Conservation (phyloP, 2,329 filamentous ascomycete species). For the Sarocladium kiliense region DNA sequence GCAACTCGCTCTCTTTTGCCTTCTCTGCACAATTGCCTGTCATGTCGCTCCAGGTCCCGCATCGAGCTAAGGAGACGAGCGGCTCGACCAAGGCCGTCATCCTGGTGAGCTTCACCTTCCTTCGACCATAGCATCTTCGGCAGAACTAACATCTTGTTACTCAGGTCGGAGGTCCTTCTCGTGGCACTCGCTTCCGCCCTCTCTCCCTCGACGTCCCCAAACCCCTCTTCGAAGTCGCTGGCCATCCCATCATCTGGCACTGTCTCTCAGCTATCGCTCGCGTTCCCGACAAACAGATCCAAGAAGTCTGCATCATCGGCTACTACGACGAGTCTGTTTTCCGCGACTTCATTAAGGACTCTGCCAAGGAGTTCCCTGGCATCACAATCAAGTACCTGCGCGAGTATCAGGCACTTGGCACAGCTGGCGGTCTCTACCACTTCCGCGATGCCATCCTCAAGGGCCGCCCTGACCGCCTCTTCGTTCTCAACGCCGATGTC, state of each 20-base stretch:
- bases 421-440: conserved; percentile 94
- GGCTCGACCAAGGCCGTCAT: conserved; percentile 89
- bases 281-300: conserved; percentile 72
- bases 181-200: conserved; percentile 92
- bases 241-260: conserved; percentile 97
- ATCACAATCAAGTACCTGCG: conserved; percentile 88
- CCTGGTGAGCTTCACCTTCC: conserved; percentile 53
- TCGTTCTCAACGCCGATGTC: conserved; percentile 96
- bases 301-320: conserved; percentile 95
- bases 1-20: not conserved
- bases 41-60: conserved; percentile 53
- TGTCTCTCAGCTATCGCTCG: conserved; percentile 88
- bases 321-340: conserved; percentile 98
- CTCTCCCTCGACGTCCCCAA: conserved; percentile 94
- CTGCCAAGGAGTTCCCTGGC: conserved; percentile 76
- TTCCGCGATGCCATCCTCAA: conserved; percentile 99
- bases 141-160: conserved; percentile 22
- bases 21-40: conserved; percentile 11
- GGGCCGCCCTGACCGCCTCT: conserved; percentile 88
- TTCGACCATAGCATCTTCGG: conserved; percentile 1
- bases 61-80: conserved; percentile 35
- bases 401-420: conserved; percentile 94
- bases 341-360: conserved; percentile 95
- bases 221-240: conserved; percentile 97
- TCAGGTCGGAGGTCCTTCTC: conserved; percentile 89